phyloP scores from a whole-genome alignment of 768 basidiomycete genomes.

The Lactarius pseudohatsudake region DNA sequence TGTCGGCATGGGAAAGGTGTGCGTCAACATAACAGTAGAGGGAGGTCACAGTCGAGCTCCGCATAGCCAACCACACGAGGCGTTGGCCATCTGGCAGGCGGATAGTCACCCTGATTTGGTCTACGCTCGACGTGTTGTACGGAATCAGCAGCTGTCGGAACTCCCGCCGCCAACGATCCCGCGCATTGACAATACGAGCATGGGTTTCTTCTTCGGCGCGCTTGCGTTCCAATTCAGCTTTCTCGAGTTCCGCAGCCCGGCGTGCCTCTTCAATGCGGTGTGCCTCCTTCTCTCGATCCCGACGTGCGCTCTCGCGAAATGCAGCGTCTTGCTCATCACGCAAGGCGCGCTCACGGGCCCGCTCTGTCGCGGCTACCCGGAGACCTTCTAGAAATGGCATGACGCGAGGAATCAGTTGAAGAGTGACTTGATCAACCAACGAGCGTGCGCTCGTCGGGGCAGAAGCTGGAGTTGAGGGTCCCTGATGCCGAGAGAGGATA shows the following conservation, averaged over 20 bases:
- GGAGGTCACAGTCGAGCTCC: conserved; percentile 51
- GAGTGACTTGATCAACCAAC: conserved; percentile 65
- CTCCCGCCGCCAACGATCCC: conserved; percentile 56
- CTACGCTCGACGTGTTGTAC: conserved; percentile 36
- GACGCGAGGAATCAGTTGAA: conserved; percentile 78
- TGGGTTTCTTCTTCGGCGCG: conserved; percentile 36
- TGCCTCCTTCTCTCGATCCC: conserved; percentile 53
- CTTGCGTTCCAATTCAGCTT: conserved; percentile 31
- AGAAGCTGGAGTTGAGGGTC: conserved; percentile 49
- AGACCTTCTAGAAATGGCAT: conserved; percentile 70
- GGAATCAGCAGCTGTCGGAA: conserved; percentile 49
- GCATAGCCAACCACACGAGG: conserved; percentile 55
- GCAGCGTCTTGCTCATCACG: conserved; percentile 83
- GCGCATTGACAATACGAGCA: conserved; percentile 12
- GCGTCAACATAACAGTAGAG: conserved; percentile 76
- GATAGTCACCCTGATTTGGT: conserved; percentile 54
- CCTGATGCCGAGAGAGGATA: conserved; percentile 84
- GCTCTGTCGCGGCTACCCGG: conserved; percentile 49
- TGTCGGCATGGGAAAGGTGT: conserved; percentile 49
- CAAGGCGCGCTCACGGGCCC: conserved; percentile 51
- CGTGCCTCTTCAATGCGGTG: conserved; percentile 34
- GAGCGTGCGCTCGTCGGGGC: conserved; percentile 61
- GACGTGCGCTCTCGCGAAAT: conserved; percentile 59
- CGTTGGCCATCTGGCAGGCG: conserved; percentile 53
- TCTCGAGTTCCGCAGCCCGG: conserved; percentile 29